Percentiles rank a stretch among this genome's conserved stretches.
phyloP scores from a whole-genome alignment of 352 stramenopile species.

The Pythium chondricola region DNA sequence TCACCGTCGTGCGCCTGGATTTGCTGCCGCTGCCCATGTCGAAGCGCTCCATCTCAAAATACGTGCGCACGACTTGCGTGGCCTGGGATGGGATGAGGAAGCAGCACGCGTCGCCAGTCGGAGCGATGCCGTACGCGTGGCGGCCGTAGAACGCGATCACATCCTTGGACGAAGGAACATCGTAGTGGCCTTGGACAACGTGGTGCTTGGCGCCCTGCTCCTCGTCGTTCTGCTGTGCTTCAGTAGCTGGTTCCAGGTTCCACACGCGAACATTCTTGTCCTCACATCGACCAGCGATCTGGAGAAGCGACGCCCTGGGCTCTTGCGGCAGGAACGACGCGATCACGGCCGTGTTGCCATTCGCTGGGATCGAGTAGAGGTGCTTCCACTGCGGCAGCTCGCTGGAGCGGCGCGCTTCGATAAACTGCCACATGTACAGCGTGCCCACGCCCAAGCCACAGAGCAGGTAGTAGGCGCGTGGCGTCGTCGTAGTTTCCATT shows the following conservation, averaged over 20 bases:
- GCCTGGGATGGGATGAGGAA: conserved; percentile 31
- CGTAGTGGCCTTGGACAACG: conserved; percentile 42
- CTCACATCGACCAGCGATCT: conserved; percentile 41
- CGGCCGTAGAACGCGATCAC: conserved; percentile 46
- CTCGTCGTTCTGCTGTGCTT: conserved; percentile 1
- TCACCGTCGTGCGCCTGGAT: conserved; percentile 60
- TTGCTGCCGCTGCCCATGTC: conserved; percentile 48
- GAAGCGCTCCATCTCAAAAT: conserved; percentile 66
- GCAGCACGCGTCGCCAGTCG: conserved; percentile 58
- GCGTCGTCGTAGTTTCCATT: not conserved
- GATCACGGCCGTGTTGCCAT: conserved; percentile 49
- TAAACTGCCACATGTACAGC: conserved; percentile 72
- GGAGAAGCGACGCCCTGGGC: not conserved
- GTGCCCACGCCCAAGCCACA: conserved; percentile 65
- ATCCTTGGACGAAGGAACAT: conserved; percentile 56
- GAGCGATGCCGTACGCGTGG: conserved; percentile 60
- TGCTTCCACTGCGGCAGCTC: conserved; percentile 42
- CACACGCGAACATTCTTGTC: conserved; percentile 69
- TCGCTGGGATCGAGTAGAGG: conserved; percentile 44
- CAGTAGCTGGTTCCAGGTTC: conserved; percentile 29
- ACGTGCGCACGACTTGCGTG: conserved; percentile 21
- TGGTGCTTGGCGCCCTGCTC: conserved; percentile 23
- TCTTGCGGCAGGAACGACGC: conserved; percentile 39
- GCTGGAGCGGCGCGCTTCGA: conserved; percentile 25
- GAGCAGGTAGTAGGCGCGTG: conserved; percentile 57